Conservation (phyloP, 2,329 filamentous ascomycete species). For the Apiospora koreana region DNA sequence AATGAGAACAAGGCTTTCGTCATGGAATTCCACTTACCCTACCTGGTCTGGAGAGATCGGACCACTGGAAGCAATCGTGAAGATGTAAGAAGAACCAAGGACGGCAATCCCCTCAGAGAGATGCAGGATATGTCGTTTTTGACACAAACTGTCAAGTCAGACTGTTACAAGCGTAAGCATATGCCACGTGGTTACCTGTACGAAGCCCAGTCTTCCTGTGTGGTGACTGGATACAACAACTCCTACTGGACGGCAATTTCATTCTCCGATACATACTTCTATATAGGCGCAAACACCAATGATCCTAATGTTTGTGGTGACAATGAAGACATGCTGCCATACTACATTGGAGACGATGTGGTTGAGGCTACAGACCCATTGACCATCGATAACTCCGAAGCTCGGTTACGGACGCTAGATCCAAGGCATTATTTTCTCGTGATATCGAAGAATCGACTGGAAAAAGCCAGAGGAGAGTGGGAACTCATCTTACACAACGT, state of each 20-base stretch:
- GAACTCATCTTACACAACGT: background rate
- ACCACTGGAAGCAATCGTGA: background rate
- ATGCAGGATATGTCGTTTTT: background rate
- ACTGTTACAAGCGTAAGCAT: background rate
- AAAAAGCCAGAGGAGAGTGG: background rate
- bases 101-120: background rate
- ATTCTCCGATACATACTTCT: background rate
- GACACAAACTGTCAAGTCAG: background rate
- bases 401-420: background rate
- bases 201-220: background rate
- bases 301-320: background rate
- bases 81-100: background rate
- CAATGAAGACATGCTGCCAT: conserved; percentile 4
- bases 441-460: background rate
- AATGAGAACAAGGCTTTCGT: background rate
- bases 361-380: background rate
- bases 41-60: background rate
- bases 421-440: background rate
- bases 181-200: background rate
- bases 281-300: background rate
- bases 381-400: background rate
- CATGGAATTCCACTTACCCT: conserved; percentile 6
- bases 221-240: conserved; percentile 1
- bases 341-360: background rate
- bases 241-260: conserved; percentile 3